These are phyloP conservation scores for Noccaea bulbosa DNA, from an alignment of 345 rosid species.

Conservation along the genomic window DNA sequence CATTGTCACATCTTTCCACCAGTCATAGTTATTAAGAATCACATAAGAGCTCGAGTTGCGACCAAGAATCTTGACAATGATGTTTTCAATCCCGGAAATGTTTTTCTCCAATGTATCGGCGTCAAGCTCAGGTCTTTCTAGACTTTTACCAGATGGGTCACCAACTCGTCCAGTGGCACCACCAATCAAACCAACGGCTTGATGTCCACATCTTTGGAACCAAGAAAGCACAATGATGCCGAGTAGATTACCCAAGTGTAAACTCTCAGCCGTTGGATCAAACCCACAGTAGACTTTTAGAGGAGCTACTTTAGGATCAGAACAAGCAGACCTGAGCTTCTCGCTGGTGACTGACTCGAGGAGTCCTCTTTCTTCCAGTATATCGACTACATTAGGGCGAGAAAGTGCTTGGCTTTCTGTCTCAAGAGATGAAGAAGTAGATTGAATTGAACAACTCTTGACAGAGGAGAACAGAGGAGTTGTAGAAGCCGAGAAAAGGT, in stretches of 20 bases:
- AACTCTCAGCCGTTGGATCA: conserved; percentile 94
- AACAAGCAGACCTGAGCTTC: conserved; percentile 67
- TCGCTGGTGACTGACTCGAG: conserved; percentile 84
- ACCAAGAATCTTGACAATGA: conserved; percentile 54
- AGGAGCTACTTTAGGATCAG: conserved; percentile 47
- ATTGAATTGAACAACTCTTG: conserved; percentile 41
- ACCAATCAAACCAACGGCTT: conserved; percentile 83
- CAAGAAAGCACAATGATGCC: conserved; percentile 94
- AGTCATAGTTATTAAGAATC: conserved; percentile 84
- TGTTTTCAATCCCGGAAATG: conserved; percentile 56
- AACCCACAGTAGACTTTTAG: conserved; percentile 89
- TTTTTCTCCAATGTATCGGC: conserved; percentile 58
- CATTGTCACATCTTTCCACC: conserved; percentile 90
- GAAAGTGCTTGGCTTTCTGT: conserved; percentile 39
- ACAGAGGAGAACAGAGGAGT: conserved; percentile 46
- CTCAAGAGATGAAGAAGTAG: conserved; percentile 42
- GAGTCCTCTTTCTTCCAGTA: conserved; percentile 80
- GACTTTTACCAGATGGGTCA: conserved; percentile 93
- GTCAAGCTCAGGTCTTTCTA: conserved; percentile 91
- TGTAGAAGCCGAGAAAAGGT: conserved; percentile 30
- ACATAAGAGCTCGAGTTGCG: conserved; percentile 38
- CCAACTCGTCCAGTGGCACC: conserved; percentile 95
- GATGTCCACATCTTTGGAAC: conserved; percentile 91
- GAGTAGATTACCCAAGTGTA: conserved; percentile 90
- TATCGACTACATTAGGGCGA: conserved; percentile 62